Percentiles rank a stretch among this genome's conserved stretches.
Conservation (phyloP, 2,329 filamentous ascomycete genomes). For the Colletotrichum costaricense region DNA sequence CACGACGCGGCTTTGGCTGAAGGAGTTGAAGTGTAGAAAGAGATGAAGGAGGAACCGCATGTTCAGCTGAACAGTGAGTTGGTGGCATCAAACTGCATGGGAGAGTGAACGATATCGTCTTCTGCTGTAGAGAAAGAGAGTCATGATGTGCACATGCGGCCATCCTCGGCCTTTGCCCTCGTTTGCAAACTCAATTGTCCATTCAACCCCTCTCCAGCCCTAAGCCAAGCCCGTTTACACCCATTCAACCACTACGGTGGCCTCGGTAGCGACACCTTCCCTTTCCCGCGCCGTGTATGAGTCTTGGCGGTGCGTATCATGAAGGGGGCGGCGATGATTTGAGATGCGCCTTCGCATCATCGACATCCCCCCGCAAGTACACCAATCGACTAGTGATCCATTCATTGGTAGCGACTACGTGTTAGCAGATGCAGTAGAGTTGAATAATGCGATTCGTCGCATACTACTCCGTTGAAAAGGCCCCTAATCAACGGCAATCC, state of each 20-base stretch:
- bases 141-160: conserved; percentile 4
- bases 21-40: not conserved
- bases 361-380: not conserved
- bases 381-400: not conserved
- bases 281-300: not conserved
- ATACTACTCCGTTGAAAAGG: not conserved
- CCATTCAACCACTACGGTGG: not conserved
- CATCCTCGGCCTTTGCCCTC: conserved; percentile 4
- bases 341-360: not conserved
- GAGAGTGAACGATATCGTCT: not conserved
- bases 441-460: not conserved
- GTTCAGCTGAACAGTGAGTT: not conserved
- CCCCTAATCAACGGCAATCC: conserved; percentile 11
- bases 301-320: not conserved
- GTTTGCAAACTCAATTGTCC: not conserved
- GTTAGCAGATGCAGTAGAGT: not conserved
- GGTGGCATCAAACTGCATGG: not conserved
- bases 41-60: not conserved
- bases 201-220: not conserved
- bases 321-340: not conserved
- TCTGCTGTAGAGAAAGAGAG: too few relatives aligned
- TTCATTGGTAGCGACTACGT: not conserved
- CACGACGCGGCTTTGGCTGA: not conserved
- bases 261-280: not conserved
- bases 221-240: conserved; percentile 17